Base-by-base conservation (phyloP, 163 green algal genomes). In the Chlamydomonas reinhardtii region DNA sequence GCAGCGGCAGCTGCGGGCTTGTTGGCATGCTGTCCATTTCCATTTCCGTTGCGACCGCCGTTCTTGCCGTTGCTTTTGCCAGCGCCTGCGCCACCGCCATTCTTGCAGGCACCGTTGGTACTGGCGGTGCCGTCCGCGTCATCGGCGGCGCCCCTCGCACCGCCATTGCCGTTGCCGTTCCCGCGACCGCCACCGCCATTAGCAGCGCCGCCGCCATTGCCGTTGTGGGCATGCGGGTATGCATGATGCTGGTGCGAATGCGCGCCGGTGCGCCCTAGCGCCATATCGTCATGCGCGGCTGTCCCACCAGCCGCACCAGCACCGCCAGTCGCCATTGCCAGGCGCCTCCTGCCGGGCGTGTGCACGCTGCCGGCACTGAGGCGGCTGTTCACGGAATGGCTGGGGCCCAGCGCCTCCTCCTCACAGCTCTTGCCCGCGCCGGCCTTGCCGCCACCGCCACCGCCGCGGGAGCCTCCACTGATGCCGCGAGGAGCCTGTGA, bases 321-420 rank as follows among this genome's bases (percentile, higher is more conserved):
- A 35, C 27, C 70, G 82, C 22, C 62, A 17, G 2, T 61, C 56
- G 29, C 48, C 48, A 56, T 14, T 19, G 48, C 48, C 9, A 56
- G 9, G 48, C 48, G 48, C 48, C 48, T 56, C 48, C 48, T 12
- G 48, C 72, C 72, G 32, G 82, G 82, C 37, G 82, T 87, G 82
- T 87, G 82, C 27, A 87, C 61, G 43, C 72, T 82, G 59, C 82
- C 82, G 22, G 82, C 82, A 37, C 69, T 81, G 22, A 82, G 82
- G 22, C 72, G 61, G 62, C 82, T 87, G 71, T 87, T 87, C 61
- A 82, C 72, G 14, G 72, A 82, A 39, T 87, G 82, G 61, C 69
- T 81, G 61, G 82, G 72, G 22, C 82, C 79, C 66, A 77, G 52
- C 0, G 52, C 68, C 79, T 85, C 68, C 52, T 77, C 79, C 52